Base-by-base conservation (phyloP, 108 stramenopile species). In the Poteriospumella lacustris region DNA sequence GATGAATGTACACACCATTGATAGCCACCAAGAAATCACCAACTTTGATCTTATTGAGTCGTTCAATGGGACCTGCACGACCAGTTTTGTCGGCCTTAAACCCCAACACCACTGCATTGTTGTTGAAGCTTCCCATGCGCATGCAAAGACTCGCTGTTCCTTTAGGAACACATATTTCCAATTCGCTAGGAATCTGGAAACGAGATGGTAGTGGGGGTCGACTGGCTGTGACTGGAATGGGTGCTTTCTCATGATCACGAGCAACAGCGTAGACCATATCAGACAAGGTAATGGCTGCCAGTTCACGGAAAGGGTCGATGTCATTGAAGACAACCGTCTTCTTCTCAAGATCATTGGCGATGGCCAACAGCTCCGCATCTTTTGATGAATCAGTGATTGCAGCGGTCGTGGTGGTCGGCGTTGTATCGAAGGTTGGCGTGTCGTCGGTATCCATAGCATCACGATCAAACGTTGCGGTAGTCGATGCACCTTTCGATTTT, bases 81-180 rank as follows among this genome's bases (percentile, higher is more conserved):
- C 70, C 70, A 12, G 26, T 5, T 9, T 19, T 52, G 31, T 73
- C 47, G 19, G 36, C 9, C 9, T 24, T 3, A 31, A 73, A 73
- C 42, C 70, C 70, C 33, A 73, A 42, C 36, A 73, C 41, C 5
- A 73, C 70, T 42, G 36, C 36, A 52, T 56, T 73, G 36, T 73
- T 24, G 19, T 56, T 5, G 42, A 52, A 73, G 41, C 31, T 56
- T 12, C 70, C 70, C 5, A 73, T 38, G 28, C 24, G 3, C 36
- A 73, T 42, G 31, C 43, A 73, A 28, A 73, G 42, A 28, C 70
- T 56, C 31, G 26, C 3, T 26, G 9, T 24, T 9, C 70, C 70
- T 56, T 73, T 73, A 33, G 70, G 3, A 12, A 73, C 70, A 73
- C 70, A 73, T 5, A 73, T 34, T 33, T 73, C 70, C 28, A 73